Conservation (phyloP, 163 green algal species). For the Volvox carteri region DNA sequence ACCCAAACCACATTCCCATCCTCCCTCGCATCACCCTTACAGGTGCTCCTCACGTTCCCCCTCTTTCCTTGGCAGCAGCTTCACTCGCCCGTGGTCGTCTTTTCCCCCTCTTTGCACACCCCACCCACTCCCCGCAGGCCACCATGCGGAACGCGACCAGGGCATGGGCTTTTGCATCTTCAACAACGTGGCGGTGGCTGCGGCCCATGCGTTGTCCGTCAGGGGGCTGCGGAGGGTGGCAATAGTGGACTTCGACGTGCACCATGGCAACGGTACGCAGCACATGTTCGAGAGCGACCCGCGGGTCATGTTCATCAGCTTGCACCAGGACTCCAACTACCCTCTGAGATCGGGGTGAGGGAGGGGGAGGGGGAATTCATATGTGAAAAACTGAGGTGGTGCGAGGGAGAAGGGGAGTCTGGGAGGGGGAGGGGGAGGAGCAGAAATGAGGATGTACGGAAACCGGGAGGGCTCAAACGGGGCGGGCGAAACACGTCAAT, state of each 20-base stretch:
- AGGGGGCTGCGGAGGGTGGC: conserved; percentile 74
- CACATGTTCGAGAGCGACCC: conserved; percentile 80
- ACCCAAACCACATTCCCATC: too few relatives aligned
- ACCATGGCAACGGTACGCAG: conserved; percentile 85
- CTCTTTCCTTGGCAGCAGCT: too few relatives aligned
- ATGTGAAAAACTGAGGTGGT: not conserved
- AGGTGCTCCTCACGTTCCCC: too few relatives aligned
- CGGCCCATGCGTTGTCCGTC: conserved; percentile 55
- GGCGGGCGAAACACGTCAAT: too few relatives aligned
- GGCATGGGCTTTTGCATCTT: conserved; percentile 90
- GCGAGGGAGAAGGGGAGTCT: not conserved
- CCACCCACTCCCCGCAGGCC: conserved; percentile 76
- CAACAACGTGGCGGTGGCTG: conserved; percentile 87
- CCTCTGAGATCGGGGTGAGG: conserved; percentile 64
- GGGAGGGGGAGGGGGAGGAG: not conserved
- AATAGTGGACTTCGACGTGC: conserved; percentile 86
- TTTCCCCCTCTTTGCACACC: not conserved
- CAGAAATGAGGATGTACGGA: too few relatives aligned
- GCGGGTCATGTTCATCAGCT: conserved; percentile 76
- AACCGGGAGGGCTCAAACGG: too few relatives aligned
- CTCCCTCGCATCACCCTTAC: too few relatives aligned
- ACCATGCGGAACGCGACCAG: conserved; percentile 82
- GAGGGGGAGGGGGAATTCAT: not conserved
- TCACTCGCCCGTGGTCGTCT: not conserved
- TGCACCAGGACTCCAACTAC: conserved; percentile 77